Evolutionary conservation across 257 asterid genomes (phyloP).

Genomic region (Cruciata laevipes): DNA sequence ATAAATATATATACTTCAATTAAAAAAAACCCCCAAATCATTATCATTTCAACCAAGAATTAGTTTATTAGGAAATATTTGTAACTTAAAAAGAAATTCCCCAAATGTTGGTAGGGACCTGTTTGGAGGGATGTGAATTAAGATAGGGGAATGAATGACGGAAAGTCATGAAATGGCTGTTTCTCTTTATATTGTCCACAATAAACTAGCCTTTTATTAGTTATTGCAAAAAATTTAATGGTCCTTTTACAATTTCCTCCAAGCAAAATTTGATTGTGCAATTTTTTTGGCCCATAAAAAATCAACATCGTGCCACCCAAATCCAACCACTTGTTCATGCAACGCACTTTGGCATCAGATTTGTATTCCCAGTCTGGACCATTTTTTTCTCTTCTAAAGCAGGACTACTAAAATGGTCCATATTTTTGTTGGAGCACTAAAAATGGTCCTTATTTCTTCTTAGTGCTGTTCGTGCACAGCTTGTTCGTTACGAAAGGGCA

Average conservation of each 20-base stretch:
- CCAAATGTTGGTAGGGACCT: constrained; percentile 16
- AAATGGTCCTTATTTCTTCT: not conserved
- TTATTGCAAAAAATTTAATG: not conserved
- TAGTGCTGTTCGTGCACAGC: not conserved
- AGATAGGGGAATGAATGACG: not conserved
- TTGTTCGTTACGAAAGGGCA: not conserved
- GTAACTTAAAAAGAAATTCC: not conserved
- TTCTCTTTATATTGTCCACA: constrained; percentile 1
- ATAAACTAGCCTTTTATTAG: not conserved
- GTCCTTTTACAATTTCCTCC: constrained; percentile 4
- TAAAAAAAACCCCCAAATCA: too few species aligned
- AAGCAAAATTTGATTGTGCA: not conserved
- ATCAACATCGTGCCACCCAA: constrained; percentile 22
- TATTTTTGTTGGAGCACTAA: not conserved
- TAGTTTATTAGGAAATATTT: too few species aligned
- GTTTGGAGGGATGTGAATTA: constrained; percentile 3
- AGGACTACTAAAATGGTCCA: not conserved
- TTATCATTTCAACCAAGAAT: too few species aligned
- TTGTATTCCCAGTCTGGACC: constrained; percentile 13
- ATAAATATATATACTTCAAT: too few species aligned
- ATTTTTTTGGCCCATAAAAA: constrained; percentile 3
- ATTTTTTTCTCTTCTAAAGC: not conserved
- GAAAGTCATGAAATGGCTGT: not conserved
- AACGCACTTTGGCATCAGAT: constrained; percentile 9
- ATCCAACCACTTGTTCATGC: constrained; percentile 7